phyloP scores from a whole-genome alignment of 2,329 filamentous ascomycete genomes.

The Chaetomium sp. region DNA sequence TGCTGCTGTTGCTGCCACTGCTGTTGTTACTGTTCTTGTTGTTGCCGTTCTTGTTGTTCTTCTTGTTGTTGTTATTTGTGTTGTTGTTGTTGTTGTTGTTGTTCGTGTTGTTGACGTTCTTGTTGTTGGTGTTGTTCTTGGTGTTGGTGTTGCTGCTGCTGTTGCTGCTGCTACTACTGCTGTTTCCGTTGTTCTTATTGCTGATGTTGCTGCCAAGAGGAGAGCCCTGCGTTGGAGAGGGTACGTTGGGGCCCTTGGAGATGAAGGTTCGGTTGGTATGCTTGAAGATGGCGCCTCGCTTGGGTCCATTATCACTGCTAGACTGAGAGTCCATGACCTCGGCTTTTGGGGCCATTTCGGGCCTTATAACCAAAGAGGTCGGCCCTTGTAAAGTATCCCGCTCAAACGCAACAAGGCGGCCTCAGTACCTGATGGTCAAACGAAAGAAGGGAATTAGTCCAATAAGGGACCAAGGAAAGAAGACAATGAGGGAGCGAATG shows the following conservation, averaged over 20 bases:
- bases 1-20: too few relatives aligned
- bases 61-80: too few relatives aligned
- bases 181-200: too few relatives aligned
- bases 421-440: background rate
- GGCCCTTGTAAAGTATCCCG: background rate
- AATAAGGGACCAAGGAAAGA: background rate
- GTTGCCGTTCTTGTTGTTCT: too few relatives aligned
- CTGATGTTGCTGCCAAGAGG: background rate
- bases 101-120: too few relatives aligned
- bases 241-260: constrained; percentile 6
- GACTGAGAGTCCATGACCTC: background rate
- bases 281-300: constrained; percentile 7
- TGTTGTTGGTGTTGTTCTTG: too few relatives aligned
- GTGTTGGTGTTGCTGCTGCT: too few relatives aligned
- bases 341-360: background rate
- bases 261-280: constrained; percentile 12
- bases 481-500: background rate
- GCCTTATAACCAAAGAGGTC: background rate
- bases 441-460: background rate
- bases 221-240: background rate
- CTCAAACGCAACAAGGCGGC: background rate
- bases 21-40: too few relatives aligned
- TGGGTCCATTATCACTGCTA: background rate
- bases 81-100: too few relatives aligned
- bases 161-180: too few relatives aligned